Base-by-base conservation (phyloP, 495 filamentous ascomycete genomes). In the Trichoderma gamsii region DNA sequence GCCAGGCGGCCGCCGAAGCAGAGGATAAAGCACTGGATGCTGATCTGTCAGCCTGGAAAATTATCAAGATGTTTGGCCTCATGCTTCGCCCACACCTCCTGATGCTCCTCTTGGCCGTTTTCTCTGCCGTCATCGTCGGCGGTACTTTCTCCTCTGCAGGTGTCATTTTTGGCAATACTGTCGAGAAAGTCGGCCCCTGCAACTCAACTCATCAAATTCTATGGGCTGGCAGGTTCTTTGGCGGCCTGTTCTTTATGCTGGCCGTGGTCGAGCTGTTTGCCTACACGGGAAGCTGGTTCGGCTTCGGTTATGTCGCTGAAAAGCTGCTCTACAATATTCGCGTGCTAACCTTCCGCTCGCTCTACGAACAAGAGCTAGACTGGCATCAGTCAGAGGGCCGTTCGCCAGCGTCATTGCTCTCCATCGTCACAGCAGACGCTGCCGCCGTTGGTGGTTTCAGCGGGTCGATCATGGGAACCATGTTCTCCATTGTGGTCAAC, bases 191-290 rank as follows among this genome's bases (percentile, higher is more conserved):
- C 4, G 75, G 72, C 51, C 72, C 75, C 15, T 77, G 75, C 67
- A 74, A 77, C 52, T 63, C 72, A 12, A 72, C 69, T 75, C 81
- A 69, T 21, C 70, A 78, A 15, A 76, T 74, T n/a, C 66, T 71
- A 65, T 70, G 72, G 35, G 78, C 77, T 7, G 71, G 81, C 32
- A 80, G 79, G 18, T 79, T 85, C 68, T 86, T 80, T 67, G 80
- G 79, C 21, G 73, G 85, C 0, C 79, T 86, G 70, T 87, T 87
- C 72, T 85, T 87, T 61, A 72, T 83, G 9, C 75, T 87, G 6
- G 78, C 82, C 18, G 73, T 84, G 4, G 72, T 80, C 12, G 84
- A 79, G 63, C 71, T 86, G 12, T 73, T 79, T 8, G 77, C 81
- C 1, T 80, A 85, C 70, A 76, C 74, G 3, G 66, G 76, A 65